A percentile compares a stretch with the other conserved stretches of the same genome.
These are phyloP conservation scores for Wallacemonas rigidus DNA, from an alignment of 208 protist genomes.

Conservation along the genomic window DNA sequence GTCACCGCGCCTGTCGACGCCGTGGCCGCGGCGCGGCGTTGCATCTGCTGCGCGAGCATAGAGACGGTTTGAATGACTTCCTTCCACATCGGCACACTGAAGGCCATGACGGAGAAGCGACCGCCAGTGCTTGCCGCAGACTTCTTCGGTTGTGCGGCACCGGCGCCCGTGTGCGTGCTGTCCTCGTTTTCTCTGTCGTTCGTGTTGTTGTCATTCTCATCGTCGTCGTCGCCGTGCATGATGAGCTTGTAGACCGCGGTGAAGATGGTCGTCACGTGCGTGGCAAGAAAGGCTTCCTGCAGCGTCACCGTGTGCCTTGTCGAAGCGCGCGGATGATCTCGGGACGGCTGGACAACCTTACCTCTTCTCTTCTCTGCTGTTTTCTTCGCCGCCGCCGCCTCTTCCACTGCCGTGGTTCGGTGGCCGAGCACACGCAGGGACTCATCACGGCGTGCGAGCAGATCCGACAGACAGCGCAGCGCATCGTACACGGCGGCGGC, in stretches of 20 bases:
- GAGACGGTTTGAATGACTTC: slow-evolving; percentile 85
- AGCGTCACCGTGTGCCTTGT: slow-evolving; percentile 32
- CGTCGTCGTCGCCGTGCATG: slow-evolving; percentile 33
- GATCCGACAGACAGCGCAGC: slow-evolving; percentile 71
- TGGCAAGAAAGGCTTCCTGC: slow-evolving; percentile 50
- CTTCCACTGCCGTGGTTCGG: too few relatives aligned
- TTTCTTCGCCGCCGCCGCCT: too few relatives aligned
- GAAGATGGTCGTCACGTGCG: slow-evolving; percentile 70
- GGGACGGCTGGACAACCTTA: too few relatives aligned
- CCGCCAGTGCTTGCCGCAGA: neutral
- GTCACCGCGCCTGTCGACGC: neutral
- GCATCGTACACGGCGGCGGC: slow-evolving; percentile 52
- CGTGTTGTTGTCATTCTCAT: neutral
- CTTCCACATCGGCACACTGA: slow-evolving; percentile 83
- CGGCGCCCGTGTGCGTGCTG: neutral
- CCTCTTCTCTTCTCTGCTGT: too few relatives aligned
- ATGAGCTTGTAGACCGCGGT: slow-evolving; percentile 69
- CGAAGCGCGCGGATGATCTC: too few relatives aligned
- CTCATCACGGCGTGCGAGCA: slow-evolving; percentile 59
- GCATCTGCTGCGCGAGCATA: slow-evolving; percentile 46
- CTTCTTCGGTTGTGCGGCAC: neutral
- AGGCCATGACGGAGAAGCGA: slow-evolving; percentile 56
- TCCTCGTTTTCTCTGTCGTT: slow-evolving; percentile 15
- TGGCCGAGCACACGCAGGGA: slow-evolving; percentile 28
- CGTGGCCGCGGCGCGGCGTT: neutral